phyloP scores from a whole-genome alignment of 495 filamentous ascomycete genomes.

The Haplographium delicatum region DNA sequence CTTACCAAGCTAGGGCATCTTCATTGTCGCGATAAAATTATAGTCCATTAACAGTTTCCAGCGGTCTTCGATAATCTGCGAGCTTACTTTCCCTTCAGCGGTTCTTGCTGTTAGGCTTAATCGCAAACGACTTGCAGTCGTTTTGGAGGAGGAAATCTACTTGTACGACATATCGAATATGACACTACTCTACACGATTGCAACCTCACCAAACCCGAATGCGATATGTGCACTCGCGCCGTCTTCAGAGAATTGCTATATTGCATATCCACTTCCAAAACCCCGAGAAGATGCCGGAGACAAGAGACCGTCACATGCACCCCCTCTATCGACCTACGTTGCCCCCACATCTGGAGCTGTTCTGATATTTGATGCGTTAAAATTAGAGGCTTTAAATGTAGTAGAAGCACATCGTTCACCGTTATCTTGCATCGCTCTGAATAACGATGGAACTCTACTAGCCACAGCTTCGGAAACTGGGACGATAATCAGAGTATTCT shows the following conservation, averaged over 20 bases:
- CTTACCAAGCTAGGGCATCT: background rate
- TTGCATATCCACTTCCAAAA: constrained; percentile 92
- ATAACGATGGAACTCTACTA: constrained; percentile 86
- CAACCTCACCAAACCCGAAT: constrained; percentile 86
- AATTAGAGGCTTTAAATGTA: constrained; percentile 86
- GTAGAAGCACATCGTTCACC: constrained; percentile 93
- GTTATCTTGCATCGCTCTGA: constrained; percentile 80
- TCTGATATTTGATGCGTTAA: constrained; percentile 81
- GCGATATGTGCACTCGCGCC: constrained; percentile 90
- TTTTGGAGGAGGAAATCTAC: constrained; percentile 93
- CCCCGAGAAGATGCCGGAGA: constrained; percentile 47
- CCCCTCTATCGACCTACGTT: constrained; percentile 67
- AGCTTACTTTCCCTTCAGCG: constrained; percentile 93
- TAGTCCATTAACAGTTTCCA: constrained; percentile 28
- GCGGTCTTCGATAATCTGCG: constrained; percentile 95
- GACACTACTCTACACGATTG: constrained; percentile 83
- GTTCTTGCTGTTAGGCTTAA: constrained; percentile 91
- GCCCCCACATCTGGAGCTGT: constrained; percentile 88
- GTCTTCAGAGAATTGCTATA: constrained; percentile 90
- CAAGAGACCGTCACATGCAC: constrained; percentile 76
- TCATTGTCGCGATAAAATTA: background rate
- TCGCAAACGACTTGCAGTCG: constrained; percentile 85
- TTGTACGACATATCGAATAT: constrained; percentile 98
- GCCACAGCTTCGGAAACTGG: constrained; percentile 96
- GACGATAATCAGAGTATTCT: constrained; percentile 93